Percentiles rank a stretch among this genome's conserved stretches.
phyloP scores from a whole-genome alignment of 768 basidiomycete genomes.

The Suillus bovinus region DNA sequence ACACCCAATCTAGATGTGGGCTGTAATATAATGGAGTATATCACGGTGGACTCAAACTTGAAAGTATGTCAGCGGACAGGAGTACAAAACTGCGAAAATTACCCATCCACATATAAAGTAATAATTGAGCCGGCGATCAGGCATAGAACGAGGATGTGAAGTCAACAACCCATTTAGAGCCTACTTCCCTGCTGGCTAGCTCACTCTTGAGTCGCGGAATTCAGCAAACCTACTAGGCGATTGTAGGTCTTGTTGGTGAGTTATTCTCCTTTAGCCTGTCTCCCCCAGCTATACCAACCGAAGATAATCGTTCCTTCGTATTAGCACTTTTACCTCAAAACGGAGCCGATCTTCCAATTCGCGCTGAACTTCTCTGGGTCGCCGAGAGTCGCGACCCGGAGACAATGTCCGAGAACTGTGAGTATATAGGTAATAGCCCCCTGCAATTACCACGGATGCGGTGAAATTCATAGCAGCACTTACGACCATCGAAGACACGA shows the following conservation, averaged over 20 bases:
- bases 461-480: background rate
- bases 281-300: background rate
- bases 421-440: background rate
- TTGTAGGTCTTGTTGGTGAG: background rate
- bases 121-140: background rate
- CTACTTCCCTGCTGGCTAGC: background rate
- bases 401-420: background rate
- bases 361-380: no score
- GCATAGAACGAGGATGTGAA: background rate
- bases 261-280: background rate
- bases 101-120: background rate
- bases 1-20: background rate
- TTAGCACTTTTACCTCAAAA: background rate
- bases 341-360: background rate
- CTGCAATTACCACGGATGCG: background rate
- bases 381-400: background rate
- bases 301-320: background rate
- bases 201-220: background rate
- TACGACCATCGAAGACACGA: conserved; percentile 9
- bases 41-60: background rate
- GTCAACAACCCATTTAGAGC: background rate
- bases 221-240: background rate
- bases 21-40: background rate
- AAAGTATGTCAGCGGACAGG: background rate
- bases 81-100: background rate